These are phyloP conservation scores for Cladosporium sp. DNA, from an alignment of 2,329 filamentous ascomycete species.

Conservation along the genomic window DNA sequence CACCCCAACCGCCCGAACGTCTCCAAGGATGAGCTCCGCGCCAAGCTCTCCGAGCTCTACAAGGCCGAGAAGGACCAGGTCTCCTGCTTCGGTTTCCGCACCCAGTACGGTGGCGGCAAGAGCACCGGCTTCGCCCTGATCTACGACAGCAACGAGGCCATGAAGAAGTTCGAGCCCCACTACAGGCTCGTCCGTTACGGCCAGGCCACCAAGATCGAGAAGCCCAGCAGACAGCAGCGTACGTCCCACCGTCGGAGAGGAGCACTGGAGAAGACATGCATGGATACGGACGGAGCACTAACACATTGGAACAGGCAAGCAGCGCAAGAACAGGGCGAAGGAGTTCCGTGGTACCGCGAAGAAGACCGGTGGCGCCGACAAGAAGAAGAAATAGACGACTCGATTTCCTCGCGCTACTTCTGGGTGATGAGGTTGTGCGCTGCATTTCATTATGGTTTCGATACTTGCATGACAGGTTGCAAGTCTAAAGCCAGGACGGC, in stretches of 20 bases:
- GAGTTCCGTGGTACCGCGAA: conserved; percentile 96
- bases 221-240: conserved; percentile 98
- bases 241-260: conserved; percentile 47
- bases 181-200: conserved; percentile 95
- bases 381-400: conserved; percentile 50
- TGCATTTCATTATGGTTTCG: conserved; percentile 12
- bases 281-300: conserved; percentile 13
- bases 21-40: conserved; percentile 96
- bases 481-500: conserved; percentile 9
- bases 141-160: conserved; percentile 95
- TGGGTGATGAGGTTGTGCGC: conserved; percentile 11
- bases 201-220: conserved; percentile 90
- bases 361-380: conserved; percentile 94
- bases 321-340: conserved; percentile 99
- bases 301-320: conserved; percentile 69
- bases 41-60: conserved; percentile 92
- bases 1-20: conserved; percentile 98
- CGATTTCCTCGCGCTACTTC: conserved; percentile 8
- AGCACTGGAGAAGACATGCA: neutral
- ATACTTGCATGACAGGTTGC: conserved; percentile 11
- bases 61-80: conserved; percentile 97
- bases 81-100: conserved; percentile 96
- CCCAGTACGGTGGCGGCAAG: conserved; percentile 99
- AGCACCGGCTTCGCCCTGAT: conserved; percentile 97
- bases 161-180: conserved; percentile 99